These are phyloP conservation scores for Stenogyne calaminthoides DNA, from an alignment of 305 asterid species.

Conservation along the genomic window DNA sequence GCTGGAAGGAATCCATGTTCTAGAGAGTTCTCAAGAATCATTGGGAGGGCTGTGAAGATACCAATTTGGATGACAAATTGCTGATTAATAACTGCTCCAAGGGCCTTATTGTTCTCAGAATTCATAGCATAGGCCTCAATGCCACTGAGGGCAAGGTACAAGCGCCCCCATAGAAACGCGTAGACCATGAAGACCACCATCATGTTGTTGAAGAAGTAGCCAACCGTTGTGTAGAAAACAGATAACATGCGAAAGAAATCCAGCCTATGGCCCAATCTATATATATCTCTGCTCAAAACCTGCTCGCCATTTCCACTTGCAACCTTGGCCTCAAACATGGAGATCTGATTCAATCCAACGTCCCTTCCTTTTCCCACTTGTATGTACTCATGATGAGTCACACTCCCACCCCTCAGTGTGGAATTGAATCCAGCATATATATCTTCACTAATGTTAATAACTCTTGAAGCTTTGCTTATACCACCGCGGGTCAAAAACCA, in stretches of 20 bases:
- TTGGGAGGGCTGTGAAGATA: slow-evolving; percentile 85
- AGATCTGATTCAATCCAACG: slow-evolving; percentile 93
- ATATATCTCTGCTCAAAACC: slow-evolving; percentile 88
- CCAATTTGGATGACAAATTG: slow-evolving; percentile 95
- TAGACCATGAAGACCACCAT: slow-evolving; percentile 82
- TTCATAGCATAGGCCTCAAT: slow-evolving; percentile 55
- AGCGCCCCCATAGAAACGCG: slow-evolving; percentile 87
- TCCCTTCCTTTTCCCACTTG: slow-evolving; percentile 99
- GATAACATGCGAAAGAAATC: slow-evolving; percentile 99
- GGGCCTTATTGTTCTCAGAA: slow-evolving; percentile 65
- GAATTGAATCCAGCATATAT: slow-evolving; percentile 96
- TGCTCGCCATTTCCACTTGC: slow-evolving; percentile 97
- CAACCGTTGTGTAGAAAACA: slow-evolving; percentile 88
- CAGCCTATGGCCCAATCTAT: slow-evolving; percentile 87
- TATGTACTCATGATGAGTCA: slow-evolving; percentile 93
- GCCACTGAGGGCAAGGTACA: slow-evolving; percentile 89
- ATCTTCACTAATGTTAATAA: slow-evolving; percentile 94
- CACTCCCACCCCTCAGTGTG: slow-evolving; percentile 93
- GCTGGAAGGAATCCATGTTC: slow-evolving; percentile 91
- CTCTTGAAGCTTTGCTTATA: slow-evolving; percentile 93
- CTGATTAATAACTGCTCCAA: slow-evolving; percentile 87
- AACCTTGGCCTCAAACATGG: slow-evolving; percentile 98
- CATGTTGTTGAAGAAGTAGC: slow-evolving; percentile 85
- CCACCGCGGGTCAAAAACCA: slow-evolving; percentile 98
- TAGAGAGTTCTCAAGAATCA: slow-evolving; percentile 88